These are phyloP conservation scores for Takakia lepidozioides DNA, from an alignment of 225 moss, liverwort and hornwort species.

Conservation along the genomic window DNA sequence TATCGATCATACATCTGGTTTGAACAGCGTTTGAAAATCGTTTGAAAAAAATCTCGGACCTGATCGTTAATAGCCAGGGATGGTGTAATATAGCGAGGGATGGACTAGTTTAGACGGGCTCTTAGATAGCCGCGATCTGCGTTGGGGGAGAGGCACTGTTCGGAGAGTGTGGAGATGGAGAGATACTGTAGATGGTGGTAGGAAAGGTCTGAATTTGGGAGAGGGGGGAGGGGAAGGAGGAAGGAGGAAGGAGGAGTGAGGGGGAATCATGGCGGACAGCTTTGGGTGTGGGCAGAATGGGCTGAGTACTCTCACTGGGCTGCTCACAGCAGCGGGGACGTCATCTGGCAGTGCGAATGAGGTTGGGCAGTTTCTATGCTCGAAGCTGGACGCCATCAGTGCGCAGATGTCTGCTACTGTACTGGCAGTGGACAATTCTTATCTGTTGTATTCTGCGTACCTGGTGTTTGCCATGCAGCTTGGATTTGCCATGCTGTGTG, in stretches of 20 bases:
- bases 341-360: constrained; percentile 8
- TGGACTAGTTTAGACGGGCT: too few species aligned
- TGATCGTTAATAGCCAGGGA: too few species aligned
- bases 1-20: too few species aligned
- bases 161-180: too few species aligned
- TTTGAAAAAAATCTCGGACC: too few species aligned
- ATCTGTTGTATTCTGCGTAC: constrained; percentile 68
- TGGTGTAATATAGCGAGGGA: too few species aligned
- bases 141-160: too few species aligned
- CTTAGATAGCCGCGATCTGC: too few species aligned
- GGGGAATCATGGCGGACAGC: constrained; percentile 1
- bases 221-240: constrained; percentile 5
- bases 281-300: constrained; percentile 37
- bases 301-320: constrained; percentile 21
- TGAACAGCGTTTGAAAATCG: too few species aligned
- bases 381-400: constrained; percentile 28
- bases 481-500: constrained; percentile 93
- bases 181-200: too few species aligned
- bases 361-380: constrained; percentile 44
- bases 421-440: constrained; percentile 52
- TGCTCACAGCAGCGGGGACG: constrained; percentile 25
- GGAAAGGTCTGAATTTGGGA: constrained; percentile 5
- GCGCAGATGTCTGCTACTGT: constrained; percentile 13
- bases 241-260: too few species aligned
- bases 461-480: constrained; percentile 93